These are phyloP conservation scores for Scutellaria minor DNA, from an alignment of 257 asterid species.

Conservation along the genomic window DNA sequence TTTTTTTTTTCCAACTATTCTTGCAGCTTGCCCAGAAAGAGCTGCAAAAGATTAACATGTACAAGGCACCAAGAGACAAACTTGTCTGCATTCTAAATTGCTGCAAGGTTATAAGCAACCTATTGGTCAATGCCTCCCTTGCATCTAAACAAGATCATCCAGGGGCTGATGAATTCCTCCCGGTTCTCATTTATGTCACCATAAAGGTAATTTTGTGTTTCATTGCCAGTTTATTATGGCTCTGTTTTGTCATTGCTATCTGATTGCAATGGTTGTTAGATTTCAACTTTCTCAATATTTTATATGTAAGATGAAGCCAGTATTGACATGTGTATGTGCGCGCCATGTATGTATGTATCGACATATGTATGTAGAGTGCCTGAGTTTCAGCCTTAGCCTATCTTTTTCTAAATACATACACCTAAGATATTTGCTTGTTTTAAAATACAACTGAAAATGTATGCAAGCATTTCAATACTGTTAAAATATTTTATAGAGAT, in stretches of 20 bases:
- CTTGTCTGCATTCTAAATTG: constrained; percentile 87
- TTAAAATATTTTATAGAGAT: not conserved
- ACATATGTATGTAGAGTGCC: not conserved
- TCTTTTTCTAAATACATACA: not conserved
- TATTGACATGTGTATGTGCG: no score
- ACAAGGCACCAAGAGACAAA: constrained; percentile 97
- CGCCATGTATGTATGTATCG: no score
- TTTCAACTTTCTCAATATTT: not conserved
- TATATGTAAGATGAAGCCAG: not conserved
- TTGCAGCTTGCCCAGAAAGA: constrained; percentile 96
- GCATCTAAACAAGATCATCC: constrained; percentile 85
- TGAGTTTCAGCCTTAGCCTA: not conserved
- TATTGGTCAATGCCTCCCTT: constrained; percentile 80
- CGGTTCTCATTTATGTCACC: constrained; percentile 89
- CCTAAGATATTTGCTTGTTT: not conserved
- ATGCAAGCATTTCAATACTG: not conserved
- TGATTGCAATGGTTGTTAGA: not conserved
- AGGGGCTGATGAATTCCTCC: constrained; percentile 98
- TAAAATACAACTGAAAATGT: not conserved
- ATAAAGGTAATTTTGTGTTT: constrained; percentile 70
- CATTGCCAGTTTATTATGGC: not conserved
- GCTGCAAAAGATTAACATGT: constrained; percentile 96
- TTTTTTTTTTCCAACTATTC: constrained; percentile 15
- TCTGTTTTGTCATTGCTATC: not conserved
- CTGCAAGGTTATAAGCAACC: constrained; percentile 91